Conservation (phyloP, 2,329 filamentous ascomycete species). For the Metarhizium humberi region DNA sequence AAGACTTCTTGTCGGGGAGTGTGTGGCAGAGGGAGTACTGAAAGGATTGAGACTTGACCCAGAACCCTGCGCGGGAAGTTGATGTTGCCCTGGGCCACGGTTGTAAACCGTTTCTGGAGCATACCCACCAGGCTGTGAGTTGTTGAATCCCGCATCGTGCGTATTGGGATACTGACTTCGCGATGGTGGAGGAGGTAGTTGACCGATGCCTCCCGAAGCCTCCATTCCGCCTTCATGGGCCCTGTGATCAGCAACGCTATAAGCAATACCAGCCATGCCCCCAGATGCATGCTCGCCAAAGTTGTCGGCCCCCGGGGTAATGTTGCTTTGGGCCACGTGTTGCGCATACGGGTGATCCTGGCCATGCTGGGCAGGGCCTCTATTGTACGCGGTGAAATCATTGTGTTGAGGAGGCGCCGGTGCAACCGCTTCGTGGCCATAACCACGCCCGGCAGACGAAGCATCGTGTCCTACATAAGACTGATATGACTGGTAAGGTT, state of each 20-base stretch:
- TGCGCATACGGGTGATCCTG: slow-evolving; percentile 16
- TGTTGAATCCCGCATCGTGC: slow-evolving; percentile 10
- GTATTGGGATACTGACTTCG: slow-evolving; percentile 17
- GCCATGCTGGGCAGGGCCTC: slow-evolving; percentile 10
- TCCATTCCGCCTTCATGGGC: slow-evolving; percentile 56
- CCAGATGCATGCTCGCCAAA: slow-evolving; percentile 52
- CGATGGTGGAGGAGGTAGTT: slow-evolving; percentile 28
- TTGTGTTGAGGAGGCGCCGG: slow-evolving; percentile 9
- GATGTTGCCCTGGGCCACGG: slow-evolving; percentile 3
- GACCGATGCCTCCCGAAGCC: slow-evolving; percentile 38
- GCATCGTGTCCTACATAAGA: slow-evolving; percentile 1
- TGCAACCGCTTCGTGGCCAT: neutral
- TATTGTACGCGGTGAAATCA: slow-evolving; percentile 15
- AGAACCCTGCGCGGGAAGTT: slow-evolving; percentile 27
- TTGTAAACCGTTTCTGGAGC: slow-evolving; percentile 3
- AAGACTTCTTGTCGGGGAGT: slow-evolving; percentile 41
- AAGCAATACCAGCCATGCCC: slow-evolving; percentile 59
- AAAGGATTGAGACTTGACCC: slow-evolving; percentile 32
- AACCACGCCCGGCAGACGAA: neutral
- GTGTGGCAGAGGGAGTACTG: slow-evolving; percentile 22
- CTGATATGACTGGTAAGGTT: neutral
- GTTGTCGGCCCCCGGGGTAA: slow-evolving; percentile 59
- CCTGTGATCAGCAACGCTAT: slow-evolving; percentile 55
- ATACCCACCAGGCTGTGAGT: slow-evolving; percentile 12
- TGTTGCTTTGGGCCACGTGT: slow-evolving; percentile 20